Evolutionary conservation across 345 rosid genomes (phyloP), one percentile per base, ranked within the genome.

Genomic region (Balakata baccata): DNA sequence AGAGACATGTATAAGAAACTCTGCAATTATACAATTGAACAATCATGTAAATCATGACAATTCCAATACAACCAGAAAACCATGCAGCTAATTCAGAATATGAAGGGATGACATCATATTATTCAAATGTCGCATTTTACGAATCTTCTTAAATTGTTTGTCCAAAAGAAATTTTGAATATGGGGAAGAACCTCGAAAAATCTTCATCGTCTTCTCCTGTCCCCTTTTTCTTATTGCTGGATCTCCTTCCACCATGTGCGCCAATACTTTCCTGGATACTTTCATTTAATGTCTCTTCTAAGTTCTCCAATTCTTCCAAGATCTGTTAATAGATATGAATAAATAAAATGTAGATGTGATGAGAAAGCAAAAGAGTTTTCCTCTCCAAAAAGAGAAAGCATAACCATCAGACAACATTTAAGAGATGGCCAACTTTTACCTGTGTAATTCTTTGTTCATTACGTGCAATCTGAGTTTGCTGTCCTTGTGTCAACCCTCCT

Each of bases 401-500:
- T 43, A 75, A 56, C 56, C n/a, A 57, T 53, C 61, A n/a, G 18
- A 64, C 52, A 70, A 37, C 34, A 67, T 0, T 18, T 34, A 20
- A 14, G 43, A 69, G 67, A 60, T 12, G 3, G 70, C 39, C 47
- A 37, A 64, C 61, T 45, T 74, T 69, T 74, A 93, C 98, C 96
- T 91, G 85, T 16, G 91, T 76, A 16, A 81, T 91, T 85, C 98
- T 88, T 86, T 90, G 98, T 59, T 95, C 98, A 84, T 95, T 95
- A 66, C 99, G 92, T 78, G 98, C 96, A 81, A 95, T 95, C 84
- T 92, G 98, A 64, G 97, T 95, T 84, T 95, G 99, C 76, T 95
- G 98, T 50, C 99, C 99, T 79, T 95, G 98, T 4, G 98, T 95
- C 79, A 95, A 77, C 71, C 99, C 99, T 75, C 99, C 98, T 85